Evolutionary conservation across 2,329 filamentous ascomycete species (phyloP), one percentile per base, ranked within the genome.

Genomic region (Fusarium incarnatum): DNA sequence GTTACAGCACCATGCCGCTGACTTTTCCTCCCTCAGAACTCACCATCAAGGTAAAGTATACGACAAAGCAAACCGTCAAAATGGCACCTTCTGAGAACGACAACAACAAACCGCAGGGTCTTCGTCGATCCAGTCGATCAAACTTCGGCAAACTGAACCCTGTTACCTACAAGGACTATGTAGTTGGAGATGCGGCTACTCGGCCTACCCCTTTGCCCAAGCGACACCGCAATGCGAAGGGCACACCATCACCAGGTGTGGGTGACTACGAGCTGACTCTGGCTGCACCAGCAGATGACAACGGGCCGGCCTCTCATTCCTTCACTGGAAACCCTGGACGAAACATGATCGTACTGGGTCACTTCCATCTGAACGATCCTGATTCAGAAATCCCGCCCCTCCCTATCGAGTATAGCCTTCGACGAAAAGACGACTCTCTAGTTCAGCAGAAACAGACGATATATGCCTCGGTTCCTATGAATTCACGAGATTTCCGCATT

Each of bases 101-200:
- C 11, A 58, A 44, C 23, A 44, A 37, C 12, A 28, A 48, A 11
- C 53, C 45, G 34, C 23, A 58, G 15, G 18, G 28, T n/a, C 34
- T 44, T 27, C 65, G 45, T 15, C 34, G 65, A 20, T 64, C 64
- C 3, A 52, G 28, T 8, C 53, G 64, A 28, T 42, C 44, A 32
- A 64, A 22, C 23, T 23, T 65, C 16, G 64, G 64, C 12, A 49
- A 52, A 22, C 28, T 15, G 13, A 20, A 18, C n/a, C 16, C 8
- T 8, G 41, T 34, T 8, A 32, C 64, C 18, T 22, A 30, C 5
- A 18, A 59, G 16, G 20, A 47, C 28, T 64, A 48, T 27, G 16
- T 48, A 9, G 7, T 41, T 15, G 44, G 49, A 34, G 49, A 50
- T 15, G 44, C 18, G 9, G 61, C 55, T 25, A n/a, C 20, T 60